Conservation (phyloP, 495 filamentous ascomycete genomes). For the Parathielavia appendiculata region DNA sequence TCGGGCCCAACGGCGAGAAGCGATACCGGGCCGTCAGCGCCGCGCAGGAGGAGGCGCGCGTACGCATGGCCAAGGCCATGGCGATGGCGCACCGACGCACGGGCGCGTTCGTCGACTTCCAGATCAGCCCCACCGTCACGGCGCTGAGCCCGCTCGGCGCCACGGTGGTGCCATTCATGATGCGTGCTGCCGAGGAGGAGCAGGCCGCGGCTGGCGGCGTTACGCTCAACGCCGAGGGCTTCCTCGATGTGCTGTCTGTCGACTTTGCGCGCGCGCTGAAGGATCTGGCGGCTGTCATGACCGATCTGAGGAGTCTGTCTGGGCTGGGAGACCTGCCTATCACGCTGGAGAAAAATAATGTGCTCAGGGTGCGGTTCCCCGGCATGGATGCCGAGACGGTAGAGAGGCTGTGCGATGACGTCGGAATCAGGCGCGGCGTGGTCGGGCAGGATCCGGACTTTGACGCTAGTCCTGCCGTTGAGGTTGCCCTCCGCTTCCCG, state of each 20-base stretch:
- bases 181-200: not conserved
- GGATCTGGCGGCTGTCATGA: conserved; percentile 71
- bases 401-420: conserved; percentile 76
- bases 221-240: conserved; percentile 69
- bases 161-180: conserved; percentile 23
- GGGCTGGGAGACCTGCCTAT: conserved; percentile 79
- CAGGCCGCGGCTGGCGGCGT: conserved; percentile 31
- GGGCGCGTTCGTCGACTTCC: conserved; percentile 79
- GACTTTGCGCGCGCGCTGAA: conserved; percentile 87
- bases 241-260: conserved; percentile 75
- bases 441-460: conserved; percentile 76
- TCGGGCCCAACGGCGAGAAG: conserved; percentile 65
- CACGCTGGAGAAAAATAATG: conserved; percentile 52
- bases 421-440: conserved; percentile 72
- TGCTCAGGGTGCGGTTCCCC: conserved; percentile 77
- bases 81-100: conserved; percentile 45
- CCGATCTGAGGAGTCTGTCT: conserved; percentile 73
- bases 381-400: conserved; percentile 85
- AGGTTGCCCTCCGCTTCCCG: conserved; percentile 76
- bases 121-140: conserved; percentile 80
- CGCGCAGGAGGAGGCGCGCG: conserved; percentile 63
- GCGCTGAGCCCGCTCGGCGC: conserved; percentile 61
- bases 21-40: conserved; percentile 64
- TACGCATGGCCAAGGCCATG: conserved; percentile 45
- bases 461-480: conserved; percentile 52